Evolutionary conservation across 2,329 filamentous ascomycete species (phyloP).

Genomic region (Apiospora malaysiana): DNA sequence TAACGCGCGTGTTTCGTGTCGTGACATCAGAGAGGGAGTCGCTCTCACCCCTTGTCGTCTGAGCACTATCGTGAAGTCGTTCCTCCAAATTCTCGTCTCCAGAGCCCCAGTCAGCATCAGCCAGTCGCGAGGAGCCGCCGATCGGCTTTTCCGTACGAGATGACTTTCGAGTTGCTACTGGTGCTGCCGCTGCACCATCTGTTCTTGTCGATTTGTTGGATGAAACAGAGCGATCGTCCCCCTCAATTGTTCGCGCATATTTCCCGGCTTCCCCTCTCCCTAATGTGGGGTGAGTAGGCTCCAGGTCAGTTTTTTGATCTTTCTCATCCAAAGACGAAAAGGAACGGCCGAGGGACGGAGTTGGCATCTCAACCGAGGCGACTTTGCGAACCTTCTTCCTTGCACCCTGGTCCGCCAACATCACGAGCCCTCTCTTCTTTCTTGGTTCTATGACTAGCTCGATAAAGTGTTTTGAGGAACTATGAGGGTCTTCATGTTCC

Average conservation of each 20-base stretch:
- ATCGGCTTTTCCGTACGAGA: background rate
- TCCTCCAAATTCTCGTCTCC: background rate
- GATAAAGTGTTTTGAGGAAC: slow-evolving; percentile 42
- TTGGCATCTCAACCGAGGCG: background rate
- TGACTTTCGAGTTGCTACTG: background rate
- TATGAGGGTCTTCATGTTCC: background rate
- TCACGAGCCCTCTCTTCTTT: slow-evolving; percentile 54
- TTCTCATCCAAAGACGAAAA: background rate
- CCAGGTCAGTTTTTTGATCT: background rate
- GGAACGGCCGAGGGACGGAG: background rate
- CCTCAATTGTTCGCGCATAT: background rate
- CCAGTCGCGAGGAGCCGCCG: background rate
- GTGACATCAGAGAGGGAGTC: background rate
- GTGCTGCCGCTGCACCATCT: background rate
- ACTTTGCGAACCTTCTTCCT: slow-evolving; percentile 21
- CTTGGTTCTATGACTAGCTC: slow-evolving; percentile 54
- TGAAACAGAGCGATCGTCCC: background rate
- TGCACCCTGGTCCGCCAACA: slow-evolving; percentile 46
- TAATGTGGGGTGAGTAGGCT: background rate
- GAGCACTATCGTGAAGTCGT: background rate
- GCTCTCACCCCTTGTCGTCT: background rate
- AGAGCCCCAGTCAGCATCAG: background rate
- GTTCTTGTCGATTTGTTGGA: background rate
- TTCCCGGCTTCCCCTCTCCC: background rate
- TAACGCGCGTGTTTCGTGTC: background rate